Evolutionary conservation across 192 early-diverging fungal species (phyloP), one percentile per base, ranked within the genome.

Genomic region (Entrophospora sp.): DNA sequence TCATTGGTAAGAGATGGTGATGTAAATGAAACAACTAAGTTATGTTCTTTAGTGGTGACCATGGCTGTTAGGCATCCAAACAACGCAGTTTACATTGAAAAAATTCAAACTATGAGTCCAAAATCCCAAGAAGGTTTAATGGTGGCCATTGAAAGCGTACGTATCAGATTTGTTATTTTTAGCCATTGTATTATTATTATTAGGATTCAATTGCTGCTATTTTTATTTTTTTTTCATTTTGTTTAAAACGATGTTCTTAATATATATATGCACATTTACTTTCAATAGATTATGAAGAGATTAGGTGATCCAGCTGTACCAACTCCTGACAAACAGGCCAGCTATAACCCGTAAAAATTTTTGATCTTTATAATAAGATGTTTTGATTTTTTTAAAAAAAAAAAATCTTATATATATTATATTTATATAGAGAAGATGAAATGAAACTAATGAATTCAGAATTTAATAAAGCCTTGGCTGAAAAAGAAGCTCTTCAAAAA

Each of bases 141-240:
- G 96, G 75, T 92, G 3, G 84, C 86, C 8, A 91, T 99, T 59
- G 96, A 97, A 73, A 77, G 79, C 69, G 89, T 91, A 74, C 32
- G 71, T 40, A 3, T 31, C 27, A 25, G 25, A 42, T 28, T 25
- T 59, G 6, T 48, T 59, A n/a, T 42, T 48, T 27, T 32, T 35
- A 61, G n/a, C n/a, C n/a, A n/a, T n/a, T n/a, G n/a, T n/a, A n/a
- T n/a, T n/a, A n/a, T n/a, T n/a, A n/a, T n/a, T n/a, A n/a, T n/a
- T n/a, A n/a, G n/a, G n/a, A n/a, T n/a, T n/a, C n/a, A n/a, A n/a
- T 58, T 49, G 18, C 36, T 66, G 4, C 62, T 16, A 62, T 42
- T 38, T 32, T 32, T 13, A 46, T 24, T 14, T 5, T 14, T 64
- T 38, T 5, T 27, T 69, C 8, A 67, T n/a, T n/a, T n/a, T n/a